Conservation (phyloP, 208 protist species). For the Leishmania arabica region DNA sequence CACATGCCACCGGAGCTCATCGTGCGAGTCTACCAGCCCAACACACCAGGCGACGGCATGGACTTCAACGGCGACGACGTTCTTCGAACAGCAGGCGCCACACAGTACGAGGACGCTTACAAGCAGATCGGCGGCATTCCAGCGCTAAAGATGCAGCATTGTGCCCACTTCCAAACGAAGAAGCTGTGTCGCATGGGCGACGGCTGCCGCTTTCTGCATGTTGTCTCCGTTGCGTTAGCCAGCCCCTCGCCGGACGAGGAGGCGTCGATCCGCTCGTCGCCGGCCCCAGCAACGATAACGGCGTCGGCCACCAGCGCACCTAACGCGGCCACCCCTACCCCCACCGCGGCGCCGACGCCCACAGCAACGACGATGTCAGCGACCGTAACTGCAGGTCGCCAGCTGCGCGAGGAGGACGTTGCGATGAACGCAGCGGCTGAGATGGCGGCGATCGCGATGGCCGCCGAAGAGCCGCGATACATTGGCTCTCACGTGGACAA, state of each 20-base stretch:
- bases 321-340: neutral
- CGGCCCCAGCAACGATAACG: neutral
- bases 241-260: conserved; percentile 39
- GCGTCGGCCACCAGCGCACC: conserved; percentile 1
- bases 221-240: conserved; percentile 49
- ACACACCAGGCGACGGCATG: conserved; percentile 48
- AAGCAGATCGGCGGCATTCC: conserved; percentile 35
- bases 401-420: conserved; percentile 24
- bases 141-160: conserved; percentile 82
- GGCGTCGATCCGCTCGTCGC: conserved; percentile 1
- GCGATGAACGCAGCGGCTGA: conserved; percentile 37
- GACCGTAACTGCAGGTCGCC: conserved; percentile 7
- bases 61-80: conserved; percentile 64
- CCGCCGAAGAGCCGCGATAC: conserved; percentile 18
- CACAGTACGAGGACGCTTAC: conserved; percentile 70
- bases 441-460: conserved; percentile 36
- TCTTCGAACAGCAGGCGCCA: conserved; percentile 66
- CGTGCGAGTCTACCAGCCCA: conserved; percentile 78
- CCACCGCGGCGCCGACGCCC: neutral
- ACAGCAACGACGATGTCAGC: neutral
- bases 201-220: conserved; percentile 80
- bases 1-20: conserved; percentile 54
- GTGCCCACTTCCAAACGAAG: conserved; percentile 81
- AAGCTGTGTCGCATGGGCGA: conserved; percentile 78
- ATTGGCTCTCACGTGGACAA: conserved; percentile 24